phyloP scores from a whole-genome alignment of 1,284 basidiomycete genomes.

The Cystobasidium slooffiae region DNA sequence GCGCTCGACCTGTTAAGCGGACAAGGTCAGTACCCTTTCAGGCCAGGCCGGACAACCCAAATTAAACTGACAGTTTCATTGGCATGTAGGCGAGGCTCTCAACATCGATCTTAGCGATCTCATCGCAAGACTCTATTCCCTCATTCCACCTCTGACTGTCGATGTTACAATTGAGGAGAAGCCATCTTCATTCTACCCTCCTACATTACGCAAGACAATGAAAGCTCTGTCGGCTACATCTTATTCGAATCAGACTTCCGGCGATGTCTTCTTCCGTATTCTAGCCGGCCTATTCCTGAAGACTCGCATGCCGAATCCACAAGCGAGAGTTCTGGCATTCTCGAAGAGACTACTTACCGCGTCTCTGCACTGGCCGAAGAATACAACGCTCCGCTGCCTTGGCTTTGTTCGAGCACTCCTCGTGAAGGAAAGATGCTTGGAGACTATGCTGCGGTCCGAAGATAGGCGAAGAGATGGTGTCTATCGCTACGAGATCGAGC shows the following conservation, averaged over 20 bases:
- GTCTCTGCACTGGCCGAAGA: slow-evolving; percentile 77
- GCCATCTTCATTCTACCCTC: slow-evolving; percentile 56
- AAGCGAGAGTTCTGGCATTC: slow-evolving; percentile 85
- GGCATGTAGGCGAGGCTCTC: slow-evolving; percentile 79
- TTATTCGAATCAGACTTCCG: slow-evolving; percentile 52
- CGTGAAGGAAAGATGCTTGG: slow-evolving; percentile 76
- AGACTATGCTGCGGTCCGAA: slow-evolving; percentile 80
- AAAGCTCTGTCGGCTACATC: slow-evolving; percentile 39
- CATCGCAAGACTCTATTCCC: slow-evolving; percentile 64
- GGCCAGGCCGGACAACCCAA: slow-evolving; percentile 14
- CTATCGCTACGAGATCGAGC: slow-evolving; percentile 79
- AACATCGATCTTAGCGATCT: slow-evolving; percentile 95
- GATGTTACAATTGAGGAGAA: slow-evolving; percentile 61
- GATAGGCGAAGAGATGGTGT: slow-evolving; percentile 80
- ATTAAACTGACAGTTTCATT: neutral
- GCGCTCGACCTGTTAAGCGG: slow-evolving; percentile 95
- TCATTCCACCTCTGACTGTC: slow-evolving; percentile 61
- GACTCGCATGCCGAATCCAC: slow-evolving; percentile 64
- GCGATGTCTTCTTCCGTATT: slow-evolving; percentile 81
- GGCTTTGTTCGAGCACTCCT: slow-evolving; percentile 74
- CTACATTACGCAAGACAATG: slow-evolving; percentile 58
- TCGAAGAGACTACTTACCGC: slow-evolving; percentile 83
- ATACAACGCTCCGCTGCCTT: slow-evolving; percentile 68
- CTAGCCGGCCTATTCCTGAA: slow-evolving; percentile 76
- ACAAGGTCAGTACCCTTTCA: slow-evolving; percentile 68